phyloP scores from a whole-genome alignment of 352 stramenopile species.

The Globisporangium viniferum region DNA sequence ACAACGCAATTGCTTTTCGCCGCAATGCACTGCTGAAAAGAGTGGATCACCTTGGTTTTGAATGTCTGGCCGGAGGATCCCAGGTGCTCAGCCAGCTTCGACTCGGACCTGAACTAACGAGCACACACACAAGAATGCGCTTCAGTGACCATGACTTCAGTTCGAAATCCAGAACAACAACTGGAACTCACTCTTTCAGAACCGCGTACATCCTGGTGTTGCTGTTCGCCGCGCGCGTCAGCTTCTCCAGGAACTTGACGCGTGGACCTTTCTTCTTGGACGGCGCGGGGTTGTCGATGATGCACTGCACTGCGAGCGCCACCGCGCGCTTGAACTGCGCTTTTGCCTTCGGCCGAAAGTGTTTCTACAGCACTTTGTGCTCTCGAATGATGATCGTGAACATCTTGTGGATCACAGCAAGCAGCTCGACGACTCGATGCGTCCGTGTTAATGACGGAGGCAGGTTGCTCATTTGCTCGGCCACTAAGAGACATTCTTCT shows the following conservation, averaged over 20 bases:
- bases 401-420: not conserved
- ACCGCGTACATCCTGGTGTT: not conserved
- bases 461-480: not conserved
- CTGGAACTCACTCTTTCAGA: not conserved
- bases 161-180: not conserved
- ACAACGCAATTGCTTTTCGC: not conserved
- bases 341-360: not conserved
- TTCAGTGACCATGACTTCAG: not conserved
- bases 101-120: not conserved
- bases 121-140: not conserved
- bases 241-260: not conserved
- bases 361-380: not conserved
- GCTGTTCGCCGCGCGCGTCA: not conserved
- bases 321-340: not conserved
- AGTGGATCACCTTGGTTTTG: not conserved
- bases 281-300: not conserved
- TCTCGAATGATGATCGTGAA: not conserved
- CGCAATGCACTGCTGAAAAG: not conserved
- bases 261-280: not conserved
- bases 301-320: not conserved
- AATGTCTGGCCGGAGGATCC: not conserved
- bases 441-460: not conserved
- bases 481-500: not conserved
- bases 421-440: not conserved
- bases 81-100: not conserved